phyloP scores from a whole-genome alignment of 768 basidiomycete species.

The Tulasnella sp. region DNA sequence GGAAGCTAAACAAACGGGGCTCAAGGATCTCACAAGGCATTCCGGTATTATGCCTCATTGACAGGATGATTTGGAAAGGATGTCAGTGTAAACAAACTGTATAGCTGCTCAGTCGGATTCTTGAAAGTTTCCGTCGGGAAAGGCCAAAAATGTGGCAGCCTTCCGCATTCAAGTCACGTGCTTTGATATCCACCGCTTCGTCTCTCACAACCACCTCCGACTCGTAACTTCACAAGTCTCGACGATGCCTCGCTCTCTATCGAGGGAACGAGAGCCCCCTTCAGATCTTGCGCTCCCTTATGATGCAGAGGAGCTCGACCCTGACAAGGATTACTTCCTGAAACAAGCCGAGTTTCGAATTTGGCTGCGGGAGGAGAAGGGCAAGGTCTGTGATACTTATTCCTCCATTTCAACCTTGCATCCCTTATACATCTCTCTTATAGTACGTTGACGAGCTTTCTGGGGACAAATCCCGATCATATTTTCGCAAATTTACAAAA shows the following conservation, averaged over 20 bases:
- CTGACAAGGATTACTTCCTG: constrained; percentile 78
- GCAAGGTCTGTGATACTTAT: constrained; percentile 40
- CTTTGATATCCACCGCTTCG: background rate
- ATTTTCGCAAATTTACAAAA: constrained; percentile 90
- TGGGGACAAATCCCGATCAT: constrained; percentile 75
- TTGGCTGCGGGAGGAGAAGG: constrained; percentile 74
- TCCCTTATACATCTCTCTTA: background rate
- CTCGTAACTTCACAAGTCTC: background rate
- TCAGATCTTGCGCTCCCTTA: background rate
- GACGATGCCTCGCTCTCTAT: background rate
- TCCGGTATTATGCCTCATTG: too few species aligned
- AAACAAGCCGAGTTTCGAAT: constrained; percentile 78
- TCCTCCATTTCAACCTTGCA: background rate
- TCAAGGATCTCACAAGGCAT: too few species aligned
- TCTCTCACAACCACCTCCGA: background rate
- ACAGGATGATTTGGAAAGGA: too few species aligned
- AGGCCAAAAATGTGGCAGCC: too few species aligned
- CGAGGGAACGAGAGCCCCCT: background rate
- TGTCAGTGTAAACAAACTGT: too few species aligned
- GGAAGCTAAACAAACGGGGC: too few species aligned
- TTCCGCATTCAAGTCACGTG: background rate
- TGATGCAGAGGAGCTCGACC: background rate
- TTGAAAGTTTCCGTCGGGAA: too few species aligned
- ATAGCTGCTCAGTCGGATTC: too few species aligned
- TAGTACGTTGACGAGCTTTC: constrained; percentile 84